Conservation (phyloP, 805 yeast species). For the Ogataea thermomethanolica region DNA sequence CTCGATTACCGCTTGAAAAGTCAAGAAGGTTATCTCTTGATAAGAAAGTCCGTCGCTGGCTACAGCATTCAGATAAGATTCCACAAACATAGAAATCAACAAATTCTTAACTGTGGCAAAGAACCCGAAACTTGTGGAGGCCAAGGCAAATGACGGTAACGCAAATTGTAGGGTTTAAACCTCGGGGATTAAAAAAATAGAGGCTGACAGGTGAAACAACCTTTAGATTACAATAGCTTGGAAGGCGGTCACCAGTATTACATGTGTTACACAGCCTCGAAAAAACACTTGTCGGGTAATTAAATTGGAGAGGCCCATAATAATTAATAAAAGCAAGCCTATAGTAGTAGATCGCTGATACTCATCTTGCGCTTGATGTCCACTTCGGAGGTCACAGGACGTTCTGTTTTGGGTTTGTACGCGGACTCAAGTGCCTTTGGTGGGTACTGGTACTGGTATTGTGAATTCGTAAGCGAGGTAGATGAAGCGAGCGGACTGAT, state of each 20-base stretch:
- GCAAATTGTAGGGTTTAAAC: neutral
- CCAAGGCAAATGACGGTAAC: neutral
- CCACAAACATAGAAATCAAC: conserved; percentile 9
- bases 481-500: conserved; percentile 12
- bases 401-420: conserved; percentile 3
- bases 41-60: conserved; percentile 18
- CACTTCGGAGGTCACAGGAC: conserved; percentile 7
- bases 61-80: conserved; percentile 2
- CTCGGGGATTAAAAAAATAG: neutral
- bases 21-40: conserved; percentile 54
- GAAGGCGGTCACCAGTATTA: too few species aligned
- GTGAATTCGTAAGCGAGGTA: conserved; percentile 5
- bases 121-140: neutral
- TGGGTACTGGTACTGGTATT: conserved; percentile 10
- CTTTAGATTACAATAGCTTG: neutral
- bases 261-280: conserved; percentile 1
- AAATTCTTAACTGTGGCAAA: neutral
- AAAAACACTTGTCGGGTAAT: neutral
- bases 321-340: neutral
- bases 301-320: too few species aligned
- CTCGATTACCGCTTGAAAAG: conserved; percentile 88
- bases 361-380: conserved; percentile 25
- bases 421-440: conserved; percentile 10
- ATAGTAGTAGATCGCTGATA: conserved; percentile 20
- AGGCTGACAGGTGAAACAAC: neutral